These are phyloP conservation scores for Pyrus hybrid DNA, from an alignment of 331 rosid genomes.

Conservation along the genomic window DNA sequence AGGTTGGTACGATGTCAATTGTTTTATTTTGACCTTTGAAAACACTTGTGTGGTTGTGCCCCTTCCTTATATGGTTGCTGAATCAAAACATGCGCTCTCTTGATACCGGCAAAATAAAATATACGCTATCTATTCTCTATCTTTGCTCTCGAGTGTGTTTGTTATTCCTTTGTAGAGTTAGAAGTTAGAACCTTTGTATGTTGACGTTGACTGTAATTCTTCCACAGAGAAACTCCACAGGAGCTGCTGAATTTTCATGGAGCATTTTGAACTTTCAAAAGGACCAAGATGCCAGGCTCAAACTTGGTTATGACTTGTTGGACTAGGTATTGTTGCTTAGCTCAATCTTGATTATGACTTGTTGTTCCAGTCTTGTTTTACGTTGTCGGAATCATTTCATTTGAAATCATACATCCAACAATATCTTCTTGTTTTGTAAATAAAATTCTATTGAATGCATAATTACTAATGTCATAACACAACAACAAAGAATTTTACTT, in stretches of 20 bases:
- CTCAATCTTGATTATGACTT: not conserved
- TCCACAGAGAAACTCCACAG: constrained; percentile 51
- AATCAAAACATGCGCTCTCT: not conserved
- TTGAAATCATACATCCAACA: not conserved
- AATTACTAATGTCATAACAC: not conserved
- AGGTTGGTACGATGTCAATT: constrained; percentile 24
- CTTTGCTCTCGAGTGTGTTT: not conserved
- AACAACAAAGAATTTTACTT: not conserved
- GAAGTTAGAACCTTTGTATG: not conserved
- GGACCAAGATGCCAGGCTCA: constrained; percentile 81
- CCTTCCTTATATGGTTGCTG: not conserved
- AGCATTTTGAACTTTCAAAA: constrained; percentile 55
- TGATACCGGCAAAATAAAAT: no score
- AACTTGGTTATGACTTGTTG: constrained; percentile 65
- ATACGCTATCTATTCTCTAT: not conserved
- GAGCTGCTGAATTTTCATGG: constrained; percentile 82
- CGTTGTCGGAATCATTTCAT: not conserved
- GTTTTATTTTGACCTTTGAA: not conserved
- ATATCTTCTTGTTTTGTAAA: not conserved
- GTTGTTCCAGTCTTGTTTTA: not conserved
- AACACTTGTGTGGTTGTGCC: not conserved
- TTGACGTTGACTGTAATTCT: not conserved
- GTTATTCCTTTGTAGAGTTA: not conserved
- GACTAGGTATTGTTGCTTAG: constrained; percentile 38
- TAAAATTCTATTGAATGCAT: not conserved